phyloP scores from a whole-genome alignment of 257 asterid genomes.

The Lantana camara region DNA sequence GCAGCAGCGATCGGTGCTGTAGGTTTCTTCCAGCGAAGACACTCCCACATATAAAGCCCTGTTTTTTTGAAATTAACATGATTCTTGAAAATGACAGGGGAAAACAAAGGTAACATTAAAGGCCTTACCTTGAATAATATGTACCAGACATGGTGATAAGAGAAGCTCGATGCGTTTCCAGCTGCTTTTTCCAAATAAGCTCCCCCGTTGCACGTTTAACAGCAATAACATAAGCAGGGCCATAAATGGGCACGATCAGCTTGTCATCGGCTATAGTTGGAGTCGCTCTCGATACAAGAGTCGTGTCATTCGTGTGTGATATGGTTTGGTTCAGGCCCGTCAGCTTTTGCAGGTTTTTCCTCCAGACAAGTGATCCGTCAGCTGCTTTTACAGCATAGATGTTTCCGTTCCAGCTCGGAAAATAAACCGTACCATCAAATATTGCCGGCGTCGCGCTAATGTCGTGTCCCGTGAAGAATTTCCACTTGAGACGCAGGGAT shows the following conservation, averaged over 20 bases:
- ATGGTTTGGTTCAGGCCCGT: constrained; percentile 40
- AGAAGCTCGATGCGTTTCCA: constrained; percentile 47
- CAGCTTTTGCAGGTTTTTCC: constrained; percentile 30
- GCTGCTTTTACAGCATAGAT: constrained; percentile 45
- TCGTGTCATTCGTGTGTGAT: constrained; percentile 20
- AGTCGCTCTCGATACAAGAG: constrained; percentile 40
- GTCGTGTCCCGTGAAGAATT: constrained; percentile 44
- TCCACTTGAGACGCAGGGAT: constrained; percentile 45
- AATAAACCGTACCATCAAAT: constrained; percentile 37
- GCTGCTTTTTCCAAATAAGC: constrained; percentile 49
- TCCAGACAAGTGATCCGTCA: constrained; percentile 52
- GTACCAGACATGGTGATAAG: constrained; percentile 69
- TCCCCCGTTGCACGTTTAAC: constrained; percentile 42
- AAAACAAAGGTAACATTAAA: not conserved
- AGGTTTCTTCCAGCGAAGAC: constrained; percentile 43
- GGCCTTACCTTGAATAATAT: constrained; percentile 39
- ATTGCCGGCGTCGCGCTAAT: constrained; percentile 48
- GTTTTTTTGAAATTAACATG: not conserved
- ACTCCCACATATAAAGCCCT: constrained; percentile 41
- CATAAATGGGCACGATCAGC: constrained; percentile 43
- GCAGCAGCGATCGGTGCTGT: constrained; percentile 44
- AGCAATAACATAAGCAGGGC: constrained; percentile 52
- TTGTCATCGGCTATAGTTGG: constrained; percentile 50
- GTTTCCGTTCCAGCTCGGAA: constrained; percentile 57
- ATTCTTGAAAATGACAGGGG: not conserved